Base-by-base conservation (phyloP, 805 yeast species). In the Candida ponderosae region DNA sequence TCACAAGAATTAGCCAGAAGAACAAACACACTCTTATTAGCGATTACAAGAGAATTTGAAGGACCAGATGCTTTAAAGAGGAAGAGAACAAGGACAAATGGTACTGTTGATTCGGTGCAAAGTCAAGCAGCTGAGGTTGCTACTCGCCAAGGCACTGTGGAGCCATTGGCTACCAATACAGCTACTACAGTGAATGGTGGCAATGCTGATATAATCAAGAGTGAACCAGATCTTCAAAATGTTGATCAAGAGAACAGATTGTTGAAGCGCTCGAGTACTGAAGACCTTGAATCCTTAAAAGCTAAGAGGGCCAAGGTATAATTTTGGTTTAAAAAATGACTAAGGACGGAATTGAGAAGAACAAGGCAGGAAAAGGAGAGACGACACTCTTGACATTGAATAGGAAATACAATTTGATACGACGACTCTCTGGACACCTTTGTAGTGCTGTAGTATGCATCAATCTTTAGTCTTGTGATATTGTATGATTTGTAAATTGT, bases 1-100 rank as follows among this genome's bases (percentile, higher is more conserved):
- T 69, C 84, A 1, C 83, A 75, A 48, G 95, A 84, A 43, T 49
- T 84, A 27, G 74, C 80, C 14, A 72, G 89, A 57, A 68, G 95
- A 50, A 70, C 79, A 9, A 78, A 70, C 32, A 81, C 93, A 0
- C 61, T 84, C 30, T 54, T 84, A 32, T 60, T 81, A 18, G 83
- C 89, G 2, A 63, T 84, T 14, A 72, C 84, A 0, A 72, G 85
- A 53, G 90, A 83, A 52, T 71, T 65, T 45, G 89, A 75, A 51
- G 81, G 78, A 0, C 78, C 77, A 11, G 72, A 67, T 34, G 71
- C 73, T 1, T 54, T 64, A 47, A 79, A 72, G 51, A 69, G 76
- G 41, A 72, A 68, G 47, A 56, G 63, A 42, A 39, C 40, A n/a
- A 56, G 48, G 33, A 26, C 42, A 4, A 48, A 51, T 16, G 34